Conservation (phyloP, 768 basidiomycete species). For the Calvatia gigantea region DNA sequence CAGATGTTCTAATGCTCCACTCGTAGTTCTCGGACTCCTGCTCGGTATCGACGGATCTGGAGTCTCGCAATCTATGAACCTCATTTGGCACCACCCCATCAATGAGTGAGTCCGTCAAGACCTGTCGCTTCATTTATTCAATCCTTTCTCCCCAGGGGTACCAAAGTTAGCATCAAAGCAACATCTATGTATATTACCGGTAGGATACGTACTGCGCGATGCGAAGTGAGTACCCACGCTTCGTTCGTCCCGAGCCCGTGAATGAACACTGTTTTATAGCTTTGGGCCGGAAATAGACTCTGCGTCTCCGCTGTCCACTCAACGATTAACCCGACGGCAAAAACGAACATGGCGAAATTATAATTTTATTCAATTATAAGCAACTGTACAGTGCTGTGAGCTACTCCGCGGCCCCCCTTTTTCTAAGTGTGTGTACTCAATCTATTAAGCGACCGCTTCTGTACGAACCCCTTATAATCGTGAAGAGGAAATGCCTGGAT, state of each 20-base stretch:
- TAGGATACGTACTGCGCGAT: constrained; percentile 37
- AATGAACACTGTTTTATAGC: constrained; percentile 20
- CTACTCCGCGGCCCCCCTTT: too few relatives aligned
- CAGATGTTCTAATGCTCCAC: constrained; percentile 42
- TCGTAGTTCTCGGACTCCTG: constrained; percentile 37
- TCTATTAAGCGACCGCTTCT: not conserved
- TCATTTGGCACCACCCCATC: constrained; percentile 44
- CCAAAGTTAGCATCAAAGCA: constrained; percentile 37
- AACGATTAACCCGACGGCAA: constrained; percentile 24
- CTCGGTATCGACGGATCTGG: constrained; percentile 40
- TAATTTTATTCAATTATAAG: not conserved
- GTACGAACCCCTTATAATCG: too few relatives aligned
- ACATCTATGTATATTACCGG: constrained; percentile 40
- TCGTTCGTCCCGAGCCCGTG: not conserved
- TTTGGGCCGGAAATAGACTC: constrained; percentile 38
- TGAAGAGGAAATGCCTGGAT: too few relatives aligned
- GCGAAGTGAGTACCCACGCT: constrained; percentile 33
- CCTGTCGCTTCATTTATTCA: not conserved
- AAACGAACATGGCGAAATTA: not conserved
- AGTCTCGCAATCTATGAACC: constrained; percentile 48
- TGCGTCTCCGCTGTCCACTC: constrained; percentile 45
- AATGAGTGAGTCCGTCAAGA: not conserved
- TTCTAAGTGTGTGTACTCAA: too few relatives aligned
- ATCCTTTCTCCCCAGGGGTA: constrained; percentile 29
- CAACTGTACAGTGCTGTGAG: too few relatives aligned